A percentile compares a stretch with the other conserved stretches of the same genome.
These are phyloP conservation scores for Hypsizygus marmoreus DNA, from an alignment of 768 basidiomycete species.

Conservation along the genomic window DNA sequence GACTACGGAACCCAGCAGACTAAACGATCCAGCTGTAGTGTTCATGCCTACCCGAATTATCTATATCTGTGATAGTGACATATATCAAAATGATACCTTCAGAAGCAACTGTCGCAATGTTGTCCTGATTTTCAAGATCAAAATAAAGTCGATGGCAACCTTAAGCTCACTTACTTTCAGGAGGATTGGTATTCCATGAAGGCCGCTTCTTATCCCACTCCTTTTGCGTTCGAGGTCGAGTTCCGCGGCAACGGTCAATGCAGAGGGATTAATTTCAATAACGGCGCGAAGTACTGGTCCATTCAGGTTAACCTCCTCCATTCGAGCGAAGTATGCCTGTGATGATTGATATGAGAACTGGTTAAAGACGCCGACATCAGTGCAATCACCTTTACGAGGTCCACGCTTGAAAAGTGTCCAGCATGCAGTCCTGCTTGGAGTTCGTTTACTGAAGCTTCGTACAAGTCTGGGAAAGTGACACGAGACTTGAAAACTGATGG, in stretches of 20 bases:
- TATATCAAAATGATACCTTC: slow-evolving; percentile 34
- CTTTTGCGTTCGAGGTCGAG: slow-evolving; percentile 47
- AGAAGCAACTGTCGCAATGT: slow-evolving; percentile 46
- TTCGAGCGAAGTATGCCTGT: slow-evolving; percentile 67
- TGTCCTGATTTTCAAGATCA: slow-evolving; percentile 35
- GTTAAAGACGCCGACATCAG: no score
- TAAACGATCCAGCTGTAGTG: slow-evolving; percentile 48
- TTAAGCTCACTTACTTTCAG: slow-evolving; percentile 41
- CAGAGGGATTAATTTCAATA: slow-evolving; percentile 56
- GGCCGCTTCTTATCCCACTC: slow-evolving; percentile 42
- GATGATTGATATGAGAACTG: neutral
- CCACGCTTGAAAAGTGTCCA: slow-evolving; percentile 56
- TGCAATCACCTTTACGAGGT: slow-evolving; percentile 67
- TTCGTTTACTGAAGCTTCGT: slow-evolving; percentile 59
- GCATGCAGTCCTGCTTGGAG: slow-evolving; percentile 53
- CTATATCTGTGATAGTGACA: neutral
- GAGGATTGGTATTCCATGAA: slow-evolving; percentile 58
- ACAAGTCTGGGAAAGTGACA: slow-evolving; percentile 51
- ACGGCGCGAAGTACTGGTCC: slow-evolving; percentile 61
- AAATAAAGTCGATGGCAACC: neutral
- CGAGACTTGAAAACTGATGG: neutral
- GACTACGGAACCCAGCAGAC: slow-evolving; percentile 42
- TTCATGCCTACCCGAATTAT: slow-evolving; percentile 37
- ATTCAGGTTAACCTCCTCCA: slow-evolving; percentile 67
- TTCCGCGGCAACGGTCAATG: slow-evolving; percentile 50